A percentile compares a stretch with the other conserved stretches of the same genome.
These are phyloP conservation scores for Sungouiozyma intestinalis DNA, from an alignment of 805 yeast genomes.

Conservation along the genomic window DNA sequence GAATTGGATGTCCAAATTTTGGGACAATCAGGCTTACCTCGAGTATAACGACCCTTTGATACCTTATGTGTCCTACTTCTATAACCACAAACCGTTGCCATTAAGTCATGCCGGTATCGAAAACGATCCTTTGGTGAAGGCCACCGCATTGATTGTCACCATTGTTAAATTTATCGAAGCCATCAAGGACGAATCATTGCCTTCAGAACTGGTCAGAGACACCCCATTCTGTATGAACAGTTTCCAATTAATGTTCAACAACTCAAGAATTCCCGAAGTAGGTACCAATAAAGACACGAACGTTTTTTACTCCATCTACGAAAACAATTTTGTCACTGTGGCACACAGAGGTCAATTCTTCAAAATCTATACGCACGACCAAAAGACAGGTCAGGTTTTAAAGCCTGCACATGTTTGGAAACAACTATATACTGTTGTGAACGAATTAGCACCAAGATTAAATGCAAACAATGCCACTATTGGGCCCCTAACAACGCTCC, in stretches of 20 bases:
- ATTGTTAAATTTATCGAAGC: constrained; percentile 56
- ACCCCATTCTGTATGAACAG: constrained; percentile 93
- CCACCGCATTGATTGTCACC: constrained; percentile 62
- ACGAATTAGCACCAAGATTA: constrained; percentile 8
- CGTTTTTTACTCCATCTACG: constrained; percentile 35
- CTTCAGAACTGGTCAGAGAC: constrained; percentile 67
- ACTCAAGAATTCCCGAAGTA: constrained; percentile 62
- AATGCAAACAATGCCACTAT: constrained; percentile 34
- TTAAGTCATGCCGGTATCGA: constrained; percentile 37
- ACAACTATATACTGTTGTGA: constrained; percentile 48
- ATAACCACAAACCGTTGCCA: constrained; percentile 60
- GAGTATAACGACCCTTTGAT: constrained; percentile 89
- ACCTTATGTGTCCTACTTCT: constrained; percentile 88
- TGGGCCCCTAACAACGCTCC: constrained; percentile 72
- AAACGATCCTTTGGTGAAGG: constrained; percentile 55
- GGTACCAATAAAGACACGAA: constrained; percentile 42
- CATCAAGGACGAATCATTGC: constrained; percentile 62
- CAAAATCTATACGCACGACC: constrained; percentile 55
- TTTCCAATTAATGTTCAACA: constrained; percentile 84
- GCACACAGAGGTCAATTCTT: constrained; percentile 70
- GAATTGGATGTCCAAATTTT: constrained; percentile 85
- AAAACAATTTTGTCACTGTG: constrained; percentile 61
- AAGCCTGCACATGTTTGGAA: constrained; percentile 40
- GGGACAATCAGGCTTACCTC: constrained; percentile 92
- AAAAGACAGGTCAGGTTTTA: constrained; percentile 27